A percentile compares a stretch with the other conserved stretches of the same genome.
Conservation (phyloP, 352 stramenopile species). For the Phytophthora pistaciae region DNA sequence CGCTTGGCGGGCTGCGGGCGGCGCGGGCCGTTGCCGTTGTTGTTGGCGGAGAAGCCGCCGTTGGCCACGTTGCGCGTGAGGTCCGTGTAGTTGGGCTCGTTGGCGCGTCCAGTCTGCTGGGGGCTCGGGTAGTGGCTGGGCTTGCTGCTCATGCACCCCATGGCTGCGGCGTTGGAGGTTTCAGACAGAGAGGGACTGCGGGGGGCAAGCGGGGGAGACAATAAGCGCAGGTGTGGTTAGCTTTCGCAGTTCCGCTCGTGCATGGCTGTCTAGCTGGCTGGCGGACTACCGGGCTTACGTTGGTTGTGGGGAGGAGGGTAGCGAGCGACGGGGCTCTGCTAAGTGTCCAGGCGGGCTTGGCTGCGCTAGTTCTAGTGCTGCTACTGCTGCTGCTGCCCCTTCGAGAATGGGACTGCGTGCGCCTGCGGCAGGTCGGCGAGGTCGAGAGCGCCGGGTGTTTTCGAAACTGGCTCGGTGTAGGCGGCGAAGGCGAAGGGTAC, state of each 20-base stretch:
- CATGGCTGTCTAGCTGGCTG: neutral
- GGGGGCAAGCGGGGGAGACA: conserved; percentile 13
- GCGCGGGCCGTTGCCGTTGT: conserved; percentile 17
- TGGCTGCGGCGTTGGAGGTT: conserved; percentile 15
- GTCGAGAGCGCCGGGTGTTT: conserved; percentile 23
- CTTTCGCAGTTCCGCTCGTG: neutral
- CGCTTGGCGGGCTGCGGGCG: too few species aligned
- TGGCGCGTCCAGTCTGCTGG: conserved; percentile 29
- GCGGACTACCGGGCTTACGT: neutral
- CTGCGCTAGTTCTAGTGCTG: neutral
- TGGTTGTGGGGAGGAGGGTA: neutral
- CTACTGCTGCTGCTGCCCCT: neutral
- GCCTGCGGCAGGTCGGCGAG: conserved; percentile 15
- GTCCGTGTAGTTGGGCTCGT: conserved; percentile 49
- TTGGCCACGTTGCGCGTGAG: conserved; percentile 44
- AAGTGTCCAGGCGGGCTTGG: neutral
- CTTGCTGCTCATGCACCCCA: conserved; percentile 51
- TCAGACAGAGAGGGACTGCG: conserved; percentile 24
- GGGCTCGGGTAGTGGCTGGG: conserved; percentile 18
- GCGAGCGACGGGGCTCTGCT: conserved; percentile 14
- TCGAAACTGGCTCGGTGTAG: conserved; percentile 38
- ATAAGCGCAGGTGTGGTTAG: conserved; percentile 4
- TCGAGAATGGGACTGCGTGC: conserved; percentile 34
- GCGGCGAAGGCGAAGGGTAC: conserved; percentile 18
- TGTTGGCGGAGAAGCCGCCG: conserved; percentile 31